Evolutionary conservation across 192 early-diverging fungal genomes (phyloP).

Genomic region (Lobosporangium transversale): DNA sequence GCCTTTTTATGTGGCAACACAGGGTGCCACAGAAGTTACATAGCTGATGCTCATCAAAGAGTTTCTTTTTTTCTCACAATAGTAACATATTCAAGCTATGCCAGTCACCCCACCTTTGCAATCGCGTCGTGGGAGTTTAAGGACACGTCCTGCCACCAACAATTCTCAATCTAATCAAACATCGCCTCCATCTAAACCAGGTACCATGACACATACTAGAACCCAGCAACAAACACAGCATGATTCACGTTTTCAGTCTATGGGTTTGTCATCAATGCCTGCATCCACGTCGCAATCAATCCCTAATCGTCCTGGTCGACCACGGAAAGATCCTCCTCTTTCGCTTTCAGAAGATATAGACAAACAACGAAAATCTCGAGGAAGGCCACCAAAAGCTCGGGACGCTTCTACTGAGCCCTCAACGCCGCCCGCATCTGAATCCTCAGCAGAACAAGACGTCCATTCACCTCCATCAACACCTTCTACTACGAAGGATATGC

Average conservation of each 20-base stretch:
- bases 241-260: background rate
- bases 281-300: background rate
- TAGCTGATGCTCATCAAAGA: too few species aligned
- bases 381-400: conserved; percentile 12
- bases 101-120: conserved; percentile 14
- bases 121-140: conserved; percentile 27
- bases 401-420: conserved; percentile 9
- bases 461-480: background rate
- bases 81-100: background rate
- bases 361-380: conserved; percentile 9
- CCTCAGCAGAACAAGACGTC: conserved; percentile 7
- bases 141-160: conserved; percentile 23
- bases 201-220: conserved; percentile 8
- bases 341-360: conserved; percentile 4
- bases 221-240: background rate
- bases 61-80: too few species aligned
- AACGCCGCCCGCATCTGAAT: conserved; percentile 7
- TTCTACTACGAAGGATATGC: background rate
- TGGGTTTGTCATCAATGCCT: background rate
- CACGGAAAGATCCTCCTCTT: conserved; percentile 15
- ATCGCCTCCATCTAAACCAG: conserved; percentile 11
- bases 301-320: conserved; percentile 14
- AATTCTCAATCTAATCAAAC: conserved; percentile 6
- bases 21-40: too few species aligned
- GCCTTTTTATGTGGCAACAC: too few species aligned